Percentiles rank a stretch among this genome's conserved stretches.
phyloP scores from a whole-genome alignment of 2,329 filamentous ascomycete species.

The Leptographium radiaticola region DNA sequence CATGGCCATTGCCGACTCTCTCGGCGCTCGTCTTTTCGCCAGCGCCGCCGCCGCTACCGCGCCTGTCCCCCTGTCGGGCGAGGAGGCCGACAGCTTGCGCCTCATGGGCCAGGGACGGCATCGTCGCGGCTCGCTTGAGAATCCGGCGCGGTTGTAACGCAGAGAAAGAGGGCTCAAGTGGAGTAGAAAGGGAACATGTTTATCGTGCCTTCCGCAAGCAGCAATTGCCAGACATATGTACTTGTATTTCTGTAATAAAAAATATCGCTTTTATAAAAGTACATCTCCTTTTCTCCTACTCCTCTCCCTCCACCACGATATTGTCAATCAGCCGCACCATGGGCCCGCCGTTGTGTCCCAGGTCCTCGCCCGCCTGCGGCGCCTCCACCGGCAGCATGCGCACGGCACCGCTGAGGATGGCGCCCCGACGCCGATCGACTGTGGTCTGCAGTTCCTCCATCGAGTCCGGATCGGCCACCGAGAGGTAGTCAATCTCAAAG shows the following conservation, averaged over 20 bases:
- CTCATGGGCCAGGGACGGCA: conserved; percentile 17
- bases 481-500: conserved; percentile 87
- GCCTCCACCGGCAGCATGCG: conserved; percentile 77
- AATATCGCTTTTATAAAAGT: neutral
- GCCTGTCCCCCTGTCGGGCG: conserved; percentile 31
- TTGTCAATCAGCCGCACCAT: conserved; percentile 89
- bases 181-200: neutral
- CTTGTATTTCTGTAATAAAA: too few species aligned
- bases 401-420: conserved; percentile 78
- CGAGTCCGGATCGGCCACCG: conserved; percentile 71
- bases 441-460: conserved; percentile 53
- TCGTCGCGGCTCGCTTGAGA: neutral
- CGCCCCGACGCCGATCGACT: conserved; percentile 59
- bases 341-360: conserved; percentile 60
- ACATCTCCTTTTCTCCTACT: neutral
- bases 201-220: too few species aligned
- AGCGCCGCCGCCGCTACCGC: conserved; percentile 28
- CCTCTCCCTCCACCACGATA: conserved; percentile 49
- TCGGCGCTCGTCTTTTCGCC: conserved; percentile 59
- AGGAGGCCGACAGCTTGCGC: conserved; percentile 33
- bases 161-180: neutral
- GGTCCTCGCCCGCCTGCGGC: conserved; percentile 55
- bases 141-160: neutral
- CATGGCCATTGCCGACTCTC: conserved; percentile 57
- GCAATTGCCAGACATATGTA: too few species aligned